These are phyloP conservation scores for Leishmania mexicana DNA, from an alignment of 208 protist genomes.

Conservation along the genomic window DNA sequence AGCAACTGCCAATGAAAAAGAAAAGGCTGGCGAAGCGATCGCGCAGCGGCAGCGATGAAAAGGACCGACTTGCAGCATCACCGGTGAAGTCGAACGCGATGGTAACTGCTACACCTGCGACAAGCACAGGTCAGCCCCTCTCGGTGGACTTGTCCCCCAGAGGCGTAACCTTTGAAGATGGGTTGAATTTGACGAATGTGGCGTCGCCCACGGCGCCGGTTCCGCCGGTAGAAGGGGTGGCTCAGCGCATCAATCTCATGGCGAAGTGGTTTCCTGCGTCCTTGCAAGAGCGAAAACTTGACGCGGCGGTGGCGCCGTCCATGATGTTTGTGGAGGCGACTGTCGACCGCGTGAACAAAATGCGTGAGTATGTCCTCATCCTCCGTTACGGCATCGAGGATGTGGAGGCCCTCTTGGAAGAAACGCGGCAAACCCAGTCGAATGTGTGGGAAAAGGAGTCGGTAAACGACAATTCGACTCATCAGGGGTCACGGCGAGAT, in stretches of 20 bases:
- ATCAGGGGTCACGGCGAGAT: background rate
- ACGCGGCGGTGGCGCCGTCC: slow-evolving; percentile 48
- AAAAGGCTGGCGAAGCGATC: slow-evolving; percentile 13
- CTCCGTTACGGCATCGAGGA: slow-evolving; percentile 74
- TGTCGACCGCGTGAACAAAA: slow-evolving; percentile 47
- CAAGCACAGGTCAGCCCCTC: background rate
- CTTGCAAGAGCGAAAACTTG: slow-evolving; percentile 65
- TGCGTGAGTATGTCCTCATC: slow-evolving; percentile 62
- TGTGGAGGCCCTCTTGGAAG: slow-evolving; percentile 38
- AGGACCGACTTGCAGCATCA: background rate
- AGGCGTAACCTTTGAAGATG: background rate
- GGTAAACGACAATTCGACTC: background rate
- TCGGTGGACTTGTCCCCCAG: background rate
- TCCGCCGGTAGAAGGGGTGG: slow-evolving; percentile 21
- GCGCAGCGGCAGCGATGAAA: slow-evolving; percentile 18
- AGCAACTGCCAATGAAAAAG: slow-evolving; percentile 32
- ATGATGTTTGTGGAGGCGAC: slow-evolving; percentile 43
- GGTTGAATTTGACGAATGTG: slow-evolving; percentile 16
- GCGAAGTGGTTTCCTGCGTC: slow-evolving; percentile 78
- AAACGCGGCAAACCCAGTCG: slow-evolving; percentile 6
- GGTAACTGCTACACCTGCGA: background rate
- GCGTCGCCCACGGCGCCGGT: slow-evolving; percentile 19
- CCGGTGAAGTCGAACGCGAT: background rate
- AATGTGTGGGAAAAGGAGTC: background rate
- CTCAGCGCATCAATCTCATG: slow-evolving; percentile 46